Conservation (phyloP, 208 protist species). For the Zelonia costaricensis region DNA sequence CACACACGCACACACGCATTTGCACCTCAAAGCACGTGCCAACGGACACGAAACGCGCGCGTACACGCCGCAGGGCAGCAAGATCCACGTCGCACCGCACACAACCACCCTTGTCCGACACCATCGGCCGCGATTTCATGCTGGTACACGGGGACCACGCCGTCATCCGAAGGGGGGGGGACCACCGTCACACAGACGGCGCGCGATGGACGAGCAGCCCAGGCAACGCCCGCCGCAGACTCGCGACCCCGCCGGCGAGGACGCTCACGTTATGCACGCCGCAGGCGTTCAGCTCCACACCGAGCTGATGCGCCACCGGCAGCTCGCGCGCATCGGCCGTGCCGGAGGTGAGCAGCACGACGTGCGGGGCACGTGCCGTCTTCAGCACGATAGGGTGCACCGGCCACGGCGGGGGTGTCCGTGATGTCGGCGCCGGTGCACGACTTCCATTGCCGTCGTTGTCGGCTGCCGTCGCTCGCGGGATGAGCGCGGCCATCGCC, state of each 20-base stretch:
- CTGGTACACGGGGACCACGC: too few species aligned
- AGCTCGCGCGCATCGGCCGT: constrained; percentile 4
- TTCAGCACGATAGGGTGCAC: constrained; percentile 37
- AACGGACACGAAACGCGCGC: too few species aligned
- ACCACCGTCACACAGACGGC: background rate
- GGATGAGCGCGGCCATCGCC: constrained; percentile 42
- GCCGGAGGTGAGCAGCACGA: constrained; percentile 35
- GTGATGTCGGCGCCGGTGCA: background rate
- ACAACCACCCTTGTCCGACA: too few species aligned
- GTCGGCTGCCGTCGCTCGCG: background rate
- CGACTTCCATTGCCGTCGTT: background rate
- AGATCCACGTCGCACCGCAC: too few species aligned
- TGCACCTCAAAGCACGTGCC: too few species aligned
- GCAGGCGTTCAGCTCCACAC: constrained; percentile 42
- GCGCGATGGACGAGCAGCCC: constrained; percentile 41
- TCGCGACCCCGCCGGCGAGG: constrained; percentile 54
- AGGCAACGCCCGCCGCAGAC: constrained; percentile 35
- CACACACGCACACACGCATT: too few species aligned
- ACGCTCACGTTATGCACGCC: constrained; percentile 68
- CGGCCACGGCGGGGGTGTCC: constrained; percentile 6
- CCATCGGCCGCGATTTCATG: too few species aligned
- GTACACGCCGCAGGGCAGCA: too few species aligned
- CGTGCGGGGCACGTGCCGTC: constrained; percentile 31
- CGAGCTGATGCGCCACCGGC: constrained; percentile 40
- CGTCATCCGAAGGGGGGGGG: background rate